Evolutionary conservation across 2,329 filamentous ascomycete species (phyloP).

Genomic region (Phaeoacremonium minimum): DNA sequence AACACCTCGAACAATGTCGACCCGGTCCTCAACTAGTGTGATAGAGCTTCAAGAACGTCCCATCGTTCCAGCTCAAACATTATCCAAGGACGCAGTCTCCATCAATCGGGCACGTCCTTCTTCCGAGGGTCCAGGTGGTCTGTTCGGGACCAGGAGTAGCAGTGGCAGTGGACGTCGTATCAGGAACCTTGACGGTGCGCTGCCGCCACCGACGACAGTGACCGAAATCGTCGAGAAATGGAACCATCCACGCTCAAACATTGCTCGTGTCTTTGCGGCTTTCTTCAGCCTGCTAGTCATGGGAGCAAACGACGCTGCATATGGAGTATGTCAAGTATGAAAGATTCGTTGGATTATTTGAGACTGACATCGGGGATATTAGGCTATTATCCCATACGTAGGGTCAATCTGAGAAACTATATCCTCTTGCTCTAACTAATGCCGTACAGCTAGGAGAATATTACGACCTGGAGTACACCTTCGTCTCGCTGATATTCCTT

Average conservation of each 20-base stretch:
- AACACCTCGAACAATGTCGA: constrained; percentile 6
- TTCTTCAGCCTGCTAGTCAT: constrained; percentile 56
- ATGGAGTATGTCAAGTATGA: constrained; percentile 40
- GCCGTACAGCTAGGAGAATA: no score
- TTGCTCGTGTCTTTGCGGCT: constrained; percentile 42
- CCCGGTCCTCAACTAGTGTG: constrained; percentile 1
- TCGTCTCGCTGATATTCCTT: constrained; percentile 45
- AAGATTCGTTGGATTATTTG: constrained; percentile 1
- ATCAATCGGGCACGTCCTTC: not conserved
- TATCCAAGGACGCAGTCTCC: not conserved
- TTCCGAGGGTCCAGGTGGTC: not conserved
- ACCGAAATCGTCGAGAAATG: constrained; percentile 26
- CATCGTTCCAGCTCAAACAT: not conserved
- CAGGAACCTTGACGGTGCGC: not conserved
- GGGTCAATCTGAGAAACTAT: no score
- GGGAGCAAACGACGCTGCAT: constrained; percentile 55
- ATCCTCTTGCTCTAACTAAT: no score
- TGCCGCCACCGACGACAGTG: constrained; percentile 4
- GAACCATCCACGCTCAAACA: constrained; percentile 46
- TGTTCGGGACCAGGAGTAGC: not conserved
- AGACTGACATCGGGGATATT: no score
- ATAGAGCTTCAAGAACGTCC: constrained; percentile 6
- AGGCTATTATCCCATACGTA: constrained; percentile 10
- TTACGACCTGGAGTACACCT: constrained; percentile 38
- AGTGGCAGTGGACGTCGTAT: not conserved